These are phyloP conservation scores for Tillandsia fasciculata DNA, from an alignment of 176 grass and related monocot species.

Conservation along the genomic window DNA sequence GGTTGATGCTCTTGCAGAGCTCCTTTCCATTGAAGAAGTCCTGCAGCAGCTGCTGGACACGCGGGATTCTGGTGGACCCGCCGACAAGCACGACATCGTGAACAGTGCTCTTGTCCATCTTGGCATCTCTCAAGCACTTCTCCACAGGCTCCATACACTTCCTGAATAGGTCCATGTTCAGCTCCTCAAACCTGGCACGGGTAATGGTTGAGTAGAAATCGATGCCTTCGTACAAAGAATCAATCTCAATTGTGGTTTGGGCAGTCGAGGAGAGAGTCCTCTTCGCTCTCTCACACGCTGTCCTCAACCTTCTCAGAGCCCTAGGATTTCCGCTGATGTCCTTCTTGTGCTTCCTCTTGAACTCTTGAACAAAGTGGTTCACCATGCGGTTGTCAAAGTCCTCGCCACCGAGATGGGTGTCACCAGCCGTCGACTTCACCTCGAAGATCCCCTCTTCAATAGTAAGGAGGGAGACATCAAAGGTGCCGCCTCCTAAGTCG, in stretches of 20 bases:
- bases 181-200: slow-evolving; percentile 78
- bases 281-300: slow-evolving; percentile 85
- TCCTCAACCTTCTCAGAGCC: slow-evolving; percentile 54
- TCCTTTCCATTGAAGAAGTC: slow-evolving; percentile 98
- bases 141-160: slow-evolving; percentile 92
- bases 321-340: slow-evolving; percentile 82
- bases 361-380: slow-evolving; percentile 91
- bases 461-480: slow-evolving; percentile 82
- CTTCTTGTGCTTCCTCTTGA: slow-evolving; percentile 94
- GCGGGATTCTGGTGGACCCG: slow-evolving; percentile 80
- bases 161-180: slow-evolving; percentile 95
- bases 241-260: slow-evolving; percentile 90
- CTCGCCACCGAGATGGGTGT: slow-evolving; percentile 87
- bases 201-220: slow-evolving; percentile 96
- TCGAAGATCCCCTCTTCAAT: slow-evolving; percentile 99
- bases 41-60: slow-evolving; percentile 81
- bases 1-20: slow-evolving; percentile 98
- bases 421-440: slow-evolving; percentile 83
- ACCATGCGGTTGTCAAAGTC: slow-evolving; percentile 95
- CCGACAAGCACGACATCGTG: slow-evolving; percentile 87
- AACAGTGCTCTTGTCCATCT: slow-evolving; percentile 88
- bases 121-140: slow-evolving; percentile 89
- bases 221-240: slow-evolving; percentile 77
- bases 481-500: slow-evolving; percentile 81
- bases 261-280: slow-evolving; percentile 81